Base-by-base conservation (phyloP, 768 basidiomycete genomes). In the Boletus tomentosulus region DNA sequence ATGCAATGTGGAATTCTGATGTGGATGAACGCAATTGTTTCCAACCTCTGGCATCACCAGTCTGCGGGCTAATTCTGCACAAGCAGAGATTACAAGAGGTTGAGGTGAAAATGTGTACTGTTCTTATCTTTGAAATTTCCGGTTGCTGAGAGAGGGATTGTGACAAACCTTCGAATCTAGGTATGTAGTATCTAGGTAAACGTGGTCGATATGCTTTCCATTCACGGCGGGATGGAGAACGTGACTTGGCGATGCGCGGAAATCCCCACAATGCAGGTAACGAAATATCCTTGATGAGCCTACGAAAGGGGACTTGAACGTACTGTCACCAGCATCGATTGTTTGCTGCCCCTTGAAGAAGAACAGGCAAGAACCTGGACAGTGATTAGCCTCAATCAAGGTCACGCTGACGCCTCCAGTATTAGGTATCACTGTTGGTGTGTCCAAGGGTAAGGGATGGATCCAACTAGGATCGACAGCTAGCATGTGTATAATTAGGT, bases 371-470 rank as follows among this genome's bases (percentile, higher is more conserved):
- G 94, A 97, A 4, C 97, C 97, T 6, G 97, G 97, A 79, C 96
- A 98, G 65, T 98, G 97, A 67, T 99, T 98, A 10, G 96, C 97
- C 63, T 97, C 92, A n/a, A 99, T 92, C 38, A 95, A 81, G 2
- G 93, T 98, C 5, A 98, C 95, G 35, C 73, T 76, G 34, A 98
- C 91, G 2, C 94, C 94, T 27, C 84, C 83, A 0, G 92, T 92
- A 59, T 89, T 72, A 1, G 96, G 92, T 51, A 97, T 78, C 33
- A 82, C 66, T 0, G 83, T 86, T 0, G 92, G 79, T 0, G 74
- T 74, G 68, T 97, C 82, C 80, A 93, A 82, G 1, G 92, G 89
- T 3, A 98, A 76, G 6, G 92, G 84, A 62, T 88, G 79, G 0
- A 99, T 86, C 92, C 92, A 98, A 73, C 88, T 83, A 46, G 77